Base-by-base conservation (phyloP, 371 early-diverging fungal genomes). In the Mucor indicus region DNA sequence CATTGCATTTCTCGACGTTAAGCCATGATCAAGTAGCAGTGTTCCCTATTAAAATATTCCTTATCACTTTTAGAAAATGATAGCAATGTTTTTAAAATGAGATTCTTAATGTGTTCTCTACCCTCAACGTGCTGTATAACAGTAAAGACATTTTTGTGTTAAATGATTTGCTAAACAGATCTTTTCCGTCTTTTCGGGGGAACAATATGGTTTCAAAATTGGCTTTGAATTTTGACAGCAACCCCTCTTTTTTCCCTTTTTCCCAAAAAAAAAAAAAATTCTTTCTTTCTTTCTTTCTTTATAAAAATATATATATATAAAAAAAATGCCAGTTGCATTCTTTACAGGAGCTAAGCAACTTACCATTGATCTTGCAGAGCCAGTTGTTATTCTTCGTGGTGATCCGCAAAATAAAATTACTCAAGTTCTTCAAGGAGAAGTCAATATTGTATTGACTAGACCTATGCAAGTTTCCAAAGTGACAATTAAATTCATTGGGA, bases 331-430 rank as follows among this genome's bases (percentile, higher is more conserved):
- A 8, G 57, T 56, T 17, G 67, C 75, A 1, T 69, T 75, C 35
- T 62, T 75, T 19, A 55, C 69, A 23, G 70, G 66, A 44, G 55
- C 56, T 38, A 62, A 57, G 20, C 69, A 70, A 37, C 48, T 76
- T 4, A 57, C 65, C 8, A 72, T 76, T 50, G 73, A 72, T 38
- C 60, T 76, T n/a, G 64, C 68, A 2, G 73, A 72, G 46, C 70
- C 77, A 0, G 64, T 76, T 2, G 58, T 76, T 1, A 63, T 67
- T 27, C 49, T 76, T n/a, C 49, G 72, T 30, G 68, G 76, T 1
- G 33, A 43, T 9, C 37, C 69, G 0, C 44, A 45, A n/a, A 69
- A 70, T 31, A 56, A 45, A 21, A 55, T 62, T 0, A 69, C 68
- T 2, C 63, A 66, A 16, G 64, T 67, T 3, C 46, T 76, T 1